Conservation (phyloP, 306 rosid species). For the Dalbergia cultrata region DNA sequence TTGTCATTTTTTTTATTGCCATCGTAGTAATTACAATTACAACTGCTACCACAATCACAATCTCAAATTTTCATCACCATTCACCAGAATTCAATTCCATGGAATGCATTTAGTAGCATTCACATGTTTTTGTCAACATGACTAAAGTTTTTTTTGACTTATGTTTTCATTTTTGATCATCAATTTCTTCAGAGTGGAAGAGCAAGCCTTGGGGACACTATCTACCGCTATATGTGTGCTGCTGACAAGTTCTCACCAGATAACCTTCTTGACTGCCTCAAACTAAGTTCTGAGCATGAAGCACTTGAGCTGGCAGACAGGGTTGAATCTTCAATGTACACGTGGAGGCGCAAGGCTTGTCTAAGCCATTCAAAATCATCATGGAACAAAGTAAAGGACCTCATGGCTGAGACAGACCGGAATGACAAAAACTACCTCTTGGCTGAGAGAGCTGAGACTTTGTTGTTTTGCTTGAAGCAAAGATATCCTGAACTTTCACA, state of each 20-base stretch:
- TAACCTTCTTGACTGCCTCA: conserved; percentile 69
- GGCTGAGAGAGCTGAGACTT: conserved; percentile 87
- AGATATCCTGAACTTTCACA: conserved; percentile 93
- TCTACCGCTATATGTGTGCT: conserved; percentile 70
- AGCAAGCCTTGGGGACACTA: conserved; percentile 79
- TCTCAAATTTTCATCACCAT: background rate
- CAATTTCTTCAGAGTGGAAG: conserved; percentile 72
- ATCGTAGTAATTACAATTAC: too few species aligned
- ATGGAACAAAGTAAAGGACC: conserved; percentile 88
- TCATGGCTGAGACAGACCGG: conserved; percentile 69
- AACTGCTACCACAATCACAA: background rate
- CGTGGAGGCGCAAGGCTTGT: conserved; percentile 96
- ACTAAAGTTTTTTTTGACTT: background rate
- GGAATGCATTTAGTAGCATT: conserved; percentile 11
- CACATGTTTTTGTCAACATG: conserved; percentile 7
- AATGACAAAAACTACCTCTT: conserved; percentile 77
- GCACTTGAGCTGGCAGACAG: conserved; percentile 89
- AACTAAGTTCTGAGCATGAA: conserved; percentile 85
- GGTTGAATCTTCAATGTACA: conserved; percentile 93
- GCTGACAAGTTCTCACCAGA: conserved; percentile 81
- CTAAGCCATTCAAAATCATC: conserved; percentile 84
- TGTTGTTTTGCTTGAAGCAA: conserved; percentile 82
- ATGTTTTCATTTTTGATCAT: conserved; percentile 8
- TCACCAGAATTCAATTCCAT: background rate
- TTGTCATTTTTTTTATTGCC: too few species aligned